These are phyloP conservation scores for Fusarium xyrophilum DNA, from an alignment of 2,329 filamentous ascomycete genomes.

Conservation along the genomic window DNA sequence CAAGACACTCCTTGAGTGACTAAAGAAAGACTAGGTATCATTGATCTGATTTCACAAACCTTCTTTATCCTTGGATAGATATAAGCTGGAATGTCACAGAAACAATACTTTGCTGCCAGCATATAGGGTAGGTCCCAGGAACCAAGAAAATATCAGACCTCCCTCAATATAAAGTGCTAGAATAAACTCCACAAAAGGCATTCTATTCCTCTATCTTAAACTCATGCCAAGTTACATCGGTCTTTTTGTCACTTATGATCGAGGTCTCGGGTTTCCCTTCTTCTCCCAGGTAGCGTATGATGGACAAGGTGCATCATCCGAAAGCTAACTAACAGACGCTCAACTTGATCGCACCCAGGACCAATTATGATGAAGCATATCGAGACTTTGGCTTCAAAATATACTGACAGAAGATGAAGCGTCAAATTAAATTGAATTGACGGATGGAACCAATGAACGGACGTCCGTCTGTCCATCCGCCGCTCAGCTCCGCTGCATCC, in stretches of 20 bases:
- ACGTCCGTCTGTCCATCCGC: conserved; percentile 5
- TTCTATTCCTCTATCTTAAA: too few species aligned
- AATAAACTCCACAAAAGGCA: not conserved
- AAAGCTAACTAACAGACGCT: not conserved
- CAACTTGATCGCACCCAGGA: not conserved
- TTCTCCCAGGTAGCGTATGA: not conserved
- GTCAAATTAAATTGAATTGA: not conserved
- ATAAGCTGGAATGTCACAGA: not conserved
- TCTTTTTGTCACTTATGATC: not conserved
- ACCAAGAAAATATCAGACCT: not conserved
- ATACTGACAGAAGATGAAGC: not conserved
- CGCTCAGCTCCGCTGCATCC: conserved; percentile 26
- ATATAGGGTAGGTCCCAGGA: not conserved
- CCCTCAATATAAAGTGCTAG: not conserved
- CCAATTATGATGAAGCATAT: not conserved
- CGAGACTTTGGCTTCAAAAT: not conserved
- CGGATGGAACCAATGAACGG: conserved; percentile 3
- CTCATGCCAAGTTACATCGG: not conserved
- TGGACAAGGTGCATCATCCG: too few species aligned
- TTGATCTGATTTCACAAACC: accelerated
- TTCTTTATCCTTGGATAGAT: not conserved
- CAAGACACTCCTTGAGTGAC: accelerated
- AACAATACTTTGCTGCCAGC: too few species aligned
- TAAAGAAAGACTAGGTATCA: not conserved
- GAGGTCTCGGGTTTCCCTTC: not conserved